A percentile compares a stretch with the other conserved stretches of the same genome.
Conservation (phyloP, 768 basidiomycete genomes). For the Xerocomellus chrysenteron region DNA sequence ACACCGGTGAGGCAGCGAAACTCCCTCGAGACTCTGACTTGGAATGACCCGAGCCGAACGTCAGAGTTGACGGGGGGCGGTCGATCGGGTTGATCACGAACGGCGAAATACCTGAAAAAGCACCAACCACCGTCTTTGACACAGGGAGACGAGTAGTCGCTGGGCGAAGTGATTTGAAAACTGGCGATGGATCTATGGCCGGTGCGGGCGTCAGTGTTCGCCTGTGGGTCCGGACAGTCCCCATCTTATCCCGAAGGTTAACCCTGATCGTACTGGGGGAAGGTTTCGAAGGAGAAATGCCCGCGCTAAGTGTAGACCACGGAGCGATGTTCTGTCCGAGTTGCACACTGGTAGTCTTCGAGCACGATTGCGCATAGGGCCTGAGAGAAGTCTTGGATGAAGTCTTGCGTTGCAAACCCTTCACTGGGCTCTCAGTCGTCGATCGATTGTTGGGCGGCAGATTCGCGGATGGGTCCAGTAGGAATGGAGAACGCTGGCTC, state of each 20-base stretch:
- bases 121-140: constrained; percentile 19
- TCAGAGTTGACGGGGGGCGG: constrained; percentile 33
- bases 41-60: constrained; percentile 38
- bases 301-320: constrained; percentile 49
- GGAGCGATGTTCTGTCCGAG: constrained; percentile 63
- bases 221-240: constrained; percentile 40
- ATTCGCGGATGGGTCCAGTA: constrained; percentile 19
- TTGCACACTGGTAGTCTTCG: constrained; percentile 18
- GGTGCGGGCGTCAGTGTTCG: constrained; percentile 59
- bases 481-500: constrained; percentile 24
- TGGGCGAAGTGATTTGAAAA: constrained; percentile 59
- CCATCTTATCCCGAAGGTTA: constrained; percentile 28
- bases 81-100: constrained; percentile 22
- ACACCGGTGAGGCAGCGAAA: constrained; percentile 33
- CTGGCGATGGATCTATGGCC: constrained; percentile 53
- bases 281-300: constrained; percentile 39
- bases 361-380: constrained; percentile 44
- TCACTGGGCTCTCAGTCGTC: constrained; percentile 38
- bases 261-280: constrained; percentile 19
- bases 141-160: constrained; percentile 34
- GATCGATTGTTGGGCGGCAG: constrained; percentile 32
- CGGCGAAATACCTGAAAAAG: constrained; percentile 27
- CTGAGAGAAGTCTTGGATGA: constrained; percentile 49
- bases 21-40: constrained; percentile 28
- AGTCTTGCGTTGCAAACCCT: constrained; percentile 34